These are phyloP conservation scores for Fusarium devonianum DNA, from an alignment of 2,329 filamentous ascomycete genomes.

Conservation along the genomic window DNA sequence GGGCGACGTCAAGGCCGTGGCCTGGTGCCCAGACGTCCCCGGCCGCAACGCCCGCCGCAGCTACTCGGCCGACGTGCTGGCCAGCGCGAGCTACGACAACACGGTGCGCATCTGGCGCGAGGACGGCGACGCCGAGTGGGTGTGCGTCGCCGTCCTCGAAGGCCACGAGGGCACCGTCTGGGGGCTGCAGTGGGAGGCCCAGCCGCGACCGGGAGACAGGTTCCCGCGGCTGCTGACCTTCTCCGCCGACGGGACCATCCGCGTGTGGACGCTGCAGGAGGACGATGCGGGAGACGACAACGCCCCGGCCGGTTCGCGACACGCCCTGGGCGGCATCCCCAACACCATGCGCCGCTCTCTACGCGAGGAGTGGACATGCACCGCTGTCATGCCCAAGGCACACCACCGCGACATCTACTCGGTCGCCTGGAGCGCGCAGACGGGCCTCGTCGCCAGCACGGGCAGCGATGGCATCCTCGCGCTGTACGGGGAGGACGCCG, in stretches of 20 bases:
- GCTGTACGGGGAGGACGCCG: slow-evolving; percentile 61
- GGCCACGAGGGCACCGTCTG: slow-evolving; percentile 90
- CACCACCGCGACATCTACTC: slow-evolving; percentile 88
- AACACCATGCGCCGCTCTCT: slow-evolving; percentile 84
- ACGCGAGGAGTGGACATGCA: slow-evolving; percentile 85
- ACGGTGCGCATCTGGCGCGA: slow-evolving; percentile 88
- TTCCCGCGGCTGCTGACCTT: slow-evolving; percentile 78
- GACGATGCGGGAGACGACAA: slow-evolving; percentile 51
- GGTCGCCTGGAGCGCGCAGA: slow-evolving; percentile 79
- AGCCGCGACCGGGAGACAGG: slow-evolving; percentile 46
- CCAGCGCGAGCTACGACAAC: slow-evolving; percentile 93
- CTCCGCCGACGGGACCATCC: slow-evolving; percentile 81
- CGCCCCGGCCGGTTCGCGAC: slow-evolving; percentile 46
- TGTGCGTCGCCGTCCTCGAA: slow-evolving; percentile 80
- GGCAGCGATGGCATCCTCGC: slow-evolving; percentile 86
- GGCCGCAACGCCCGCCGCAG: slow-evolving; percentile 54
- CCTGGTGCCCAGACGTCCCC: slow-evolving; percentile 81
- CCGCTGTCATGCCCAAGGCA: slow-evolving; percentile 73
- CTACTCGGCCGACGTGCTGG: slow-evolving; percentile 75
- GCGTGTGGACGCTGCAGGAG: slow-evolving; percentile 76
- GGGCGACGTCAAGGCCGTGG: slow-evolving; percentile 92
- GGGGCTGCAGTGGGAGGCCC: slow-evolving; percentile 77
- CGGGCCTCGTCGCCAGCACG: slow-evolving; percentile 83
- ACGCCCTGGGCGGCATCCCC: slow-evolving; percentile 70
- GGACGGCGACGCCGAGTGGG: slow-evolving; percentile 90